Evolutionary conservation across 2,329 filamentous ascomycete genomes (phyloP), one percentile per base, ranked within the genome.

Genomic region (Claviceps sp.): DNA sequence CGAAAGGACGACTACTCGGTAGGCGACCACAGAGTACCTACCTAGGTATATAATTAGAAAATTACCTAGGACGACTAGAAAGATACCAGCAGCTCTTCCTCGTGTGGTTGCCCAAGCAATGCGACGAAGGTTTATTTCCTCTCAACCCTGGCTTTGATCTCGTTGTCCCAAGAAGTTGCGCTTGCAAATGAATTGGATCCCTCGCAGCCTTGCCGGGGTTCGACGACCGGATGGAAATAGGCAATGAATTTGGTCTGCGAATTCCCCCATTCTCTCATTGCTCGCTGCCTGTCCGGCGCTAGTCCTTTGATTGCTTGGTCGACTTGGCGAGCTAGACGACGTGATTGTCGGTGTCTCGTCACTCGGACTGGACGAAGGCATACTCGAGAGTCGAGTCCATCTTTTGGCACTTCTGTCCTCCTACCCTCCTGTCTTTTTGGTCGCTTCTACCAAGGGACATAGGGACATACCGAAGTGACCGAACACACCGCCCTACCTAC

Each of bases 171-270:
- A 40, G 17, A 19, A 40, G 30, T n/a, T 14, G 30, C 40, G 47
- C 26, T 45, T 42, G 47, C 46, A 22, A 37, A 52, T 48, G 13
- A 5, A 17, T 30, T 11, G 30, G 34, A 24, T 30, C 43, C 14
- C 14, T 7, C 34, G 34, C 51, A 53, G 48, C 14, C 10, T 7
- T 41, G 22, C 51, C 50, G 48, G 51, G 51, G 11, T 50, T 39
- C 24, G 34, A 22, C 37, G 19, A 47, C 43, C 40, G 38, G 38
- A 24, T 39, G 17, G 45, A 50, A 46, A 43, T 19, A 43, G 10
- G 30, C 4, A 45, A 39, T 6, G 40, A 43, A n/a, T 43, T 44
- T 10, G 42, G 43, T 16, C 22, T 38, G 2, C 39, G 10, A 53
- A 44, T 44, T 44, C n/a, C 43, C n/a, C 39, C 17, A 13, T 38